A percentile compares a stretch with the other conserved stretches of the same genome.
Conservation (phyloP, 1,139 yeast species). For the Geotrichum reessii region DNA sequence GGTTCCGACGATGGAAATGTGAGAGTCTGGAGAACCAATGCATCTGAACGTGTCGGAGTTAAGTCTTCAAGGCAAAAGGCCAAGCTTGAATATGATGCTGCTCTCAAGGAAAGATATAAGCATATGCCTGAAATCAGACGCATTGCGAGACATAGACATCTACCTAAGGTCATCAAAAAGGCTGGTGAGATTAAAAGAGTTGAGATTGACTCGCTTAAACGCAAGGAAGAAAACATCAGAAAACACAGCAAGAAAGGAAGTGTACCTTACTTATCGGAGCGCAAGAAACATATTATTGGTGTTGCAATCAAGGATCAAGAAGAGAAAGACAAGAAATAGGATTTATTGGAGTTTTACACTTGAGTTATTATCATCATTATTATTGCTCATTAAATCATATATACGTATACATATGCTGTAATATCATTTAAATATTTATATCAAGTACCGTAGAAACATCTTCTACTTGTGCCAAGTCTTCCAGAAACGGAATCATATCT, state of each 20-base stretch:
- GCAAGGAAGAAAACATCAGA: constrained; percentile 76
- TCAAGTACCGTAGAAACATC: constrained; percentile 84
- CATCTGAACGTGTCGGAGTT: constrained; percentile 76
- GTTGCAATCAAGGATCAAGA: constrained; percentile 54
- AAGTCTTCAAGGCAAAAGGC: constrained; percentile 75
- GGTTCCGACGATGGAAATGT: constrained; percentile 97
- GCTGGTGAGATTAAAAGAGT: constrained; percentile 78
- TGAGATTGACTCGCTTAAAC: constrained; percentile 67
- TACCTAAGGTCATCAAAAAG: constrained; percentile 80
- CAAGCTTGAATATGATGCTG: constrained; percentile 83
- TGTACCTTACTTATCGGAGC: constrained; percentile 53
- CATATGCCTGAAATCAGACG: constrained; percentile 95
- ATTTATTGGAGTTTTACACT: background rate
- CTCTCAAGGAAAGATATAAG: constrained; percentile 85
- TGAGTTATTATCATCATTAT: background rate
- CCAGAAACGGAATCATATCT: constrained; percentile 84
- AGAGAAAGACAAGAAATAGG: constrained; percentile 2
- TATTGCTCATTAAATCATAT: background rate
- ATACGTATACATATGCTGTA: too few species aligned
- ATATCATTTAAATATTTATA: constrained; percentile 36
- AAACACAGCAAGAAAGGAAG: constrained; percentile 68
- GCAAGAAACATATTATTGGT: constrained; percentile 81
- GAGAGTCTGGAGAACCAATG: constrained; percentile 84
- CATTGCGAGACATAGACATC: constrained; percentile 84
- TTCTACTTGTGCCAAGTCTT: constrained; percentile 75